These are phyloP conservation scores for Castanopsis chinensis DNA, from an alignment of 306 rosid species.

Conservation along the genomic window DNA sequence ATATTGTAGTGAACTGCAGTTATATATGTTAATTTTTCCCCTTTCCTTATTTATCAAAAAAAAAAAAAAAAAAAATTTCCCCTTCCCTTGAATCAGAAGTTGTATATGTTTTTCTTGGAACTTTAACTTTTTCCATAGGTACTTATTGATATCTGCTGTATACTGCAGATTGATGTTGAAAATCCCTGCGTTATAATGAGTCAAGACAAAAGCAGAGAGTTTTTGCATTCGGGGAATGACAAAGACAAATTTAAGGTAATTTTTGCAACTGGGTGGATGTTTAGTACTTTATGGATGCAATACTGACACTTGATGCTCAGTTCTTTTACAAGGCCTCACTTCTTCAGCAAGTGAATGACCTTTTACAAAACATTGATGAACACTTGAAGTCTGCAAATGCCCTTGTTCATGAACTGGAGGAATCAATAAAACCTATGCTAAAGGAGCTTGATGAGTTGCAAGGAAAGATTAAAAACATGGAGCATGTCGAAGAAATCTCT, in stretches of 20 bases:
- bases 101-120: background rate
- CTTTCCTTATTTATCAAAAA: no score
- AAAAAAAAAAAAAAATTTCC: no score
- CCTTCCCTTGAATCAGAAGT: background rate
- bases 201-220: slow-evolving; percentile 94
- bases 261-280: slow-evolving; percentile 12
- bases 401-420: slow-evolving; percentile 64
- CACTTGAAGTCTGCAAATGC: slow-evolving; percentile 50
- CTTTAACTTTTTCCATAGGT: slow-evolving; percentile 1
- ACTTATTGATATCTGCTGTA: slow-evolving; percentile 10
- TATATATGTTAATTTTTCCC: background rate
- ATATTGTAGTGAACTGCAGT: background rate
- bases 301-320: slow-evolving; percentile 56
- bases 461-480: slow-evolving; percentile 73
- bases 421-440: slow-evolving; percentile 72
- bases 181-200: slow-evolving; percentile 94
- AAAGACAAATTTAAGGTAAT: slow-evolving; percentile 91
- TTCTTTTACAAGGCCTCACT: slow-evolving; percentile 95
- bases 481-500: slow-evolving; percentile 78
- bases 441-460: slow-evolving; percentile 72
- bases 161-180: slow-evolving; percentile 86
- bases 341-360: slow-evolving; percentile 91
- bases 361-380: slow-evolving; percentile 57
- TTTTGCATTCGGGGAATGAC: slow-evolving; percentile 87
- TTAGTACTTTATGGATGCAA: slow-evolving; percentile 23